Conservation (phyloP, 2,329 filamentous ascomycete genomes). For the Xylaria sp. region DNA sequence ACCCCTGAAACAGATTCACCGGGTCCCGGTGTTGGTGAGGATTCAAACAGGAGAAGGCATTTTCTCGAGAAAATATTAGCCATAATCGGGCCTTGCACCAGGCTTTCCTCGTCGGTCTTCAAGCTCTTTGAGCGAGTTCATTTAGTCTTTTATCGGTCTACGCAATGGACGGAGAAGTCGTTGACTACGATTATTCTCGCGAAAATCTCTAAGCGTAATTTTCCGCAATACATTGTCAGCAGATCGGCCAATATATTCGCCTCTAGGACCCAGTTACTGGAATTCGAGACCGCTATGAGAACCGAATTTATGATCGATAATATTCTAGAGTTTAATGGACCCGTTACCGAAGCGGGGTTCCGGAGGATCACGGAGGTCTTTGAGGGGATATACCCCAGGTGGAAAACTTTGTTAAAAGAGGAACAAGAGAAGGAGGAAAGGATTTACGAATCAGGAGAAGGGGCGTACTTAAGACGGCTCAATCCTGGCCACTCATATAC, state of each 20-base stretch:
- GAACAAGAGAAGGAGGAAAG: constrained; percentile 78
- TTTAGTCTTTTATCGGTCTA: constrained; percentile 93
- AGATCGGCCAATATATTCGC: constrained; percentile 87
- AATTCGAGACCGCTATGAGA: constrained; percentile 85
- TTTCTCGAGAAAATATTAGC: constrained; percentile 77
- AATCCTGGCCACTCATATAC: constrained; percentile 94
- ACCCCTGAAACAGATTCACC: constrained; percentile 42
- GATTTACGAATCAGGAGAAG: constrained; percentile 80
- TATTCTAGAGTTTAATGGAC: constrained; percentile 78
- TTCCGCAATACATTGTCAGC: constrained; percentile 87
- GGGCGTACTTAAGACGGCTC: constrained; percentile 85
- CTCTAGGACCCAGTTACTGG: constrained; percentile 73
- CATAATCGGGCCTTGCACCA: constrained; percentile 80
- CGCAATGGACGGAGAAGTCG: constrained; percentile 97
- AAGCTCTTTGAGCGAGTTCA: constrained; percentile 93
- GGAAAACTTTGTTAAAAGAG: constrained; percentile 71
- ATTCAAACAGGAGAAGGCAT: constrained; percentile 69
- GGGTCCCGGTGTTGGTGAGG: constrained; percentile 33
- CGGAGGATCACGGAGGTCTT: constrained; percentile 72
- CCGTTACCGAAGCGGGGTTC: constrained; percentile 66
- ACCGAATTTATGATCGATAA: constrained; percentile 81
- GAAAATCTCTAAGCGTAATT: constrained; percentile 84
- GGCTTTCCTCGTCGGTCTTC: constrained; percentile 71
- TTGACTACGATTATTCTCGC: constrained; percentile 92
- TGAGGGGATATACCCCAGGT: constrained; percentile 76